phyloP scores from a whole-genome alignment of 495 filamentous ascomycete genomes.

The Haplographium delicatum region DNA sequence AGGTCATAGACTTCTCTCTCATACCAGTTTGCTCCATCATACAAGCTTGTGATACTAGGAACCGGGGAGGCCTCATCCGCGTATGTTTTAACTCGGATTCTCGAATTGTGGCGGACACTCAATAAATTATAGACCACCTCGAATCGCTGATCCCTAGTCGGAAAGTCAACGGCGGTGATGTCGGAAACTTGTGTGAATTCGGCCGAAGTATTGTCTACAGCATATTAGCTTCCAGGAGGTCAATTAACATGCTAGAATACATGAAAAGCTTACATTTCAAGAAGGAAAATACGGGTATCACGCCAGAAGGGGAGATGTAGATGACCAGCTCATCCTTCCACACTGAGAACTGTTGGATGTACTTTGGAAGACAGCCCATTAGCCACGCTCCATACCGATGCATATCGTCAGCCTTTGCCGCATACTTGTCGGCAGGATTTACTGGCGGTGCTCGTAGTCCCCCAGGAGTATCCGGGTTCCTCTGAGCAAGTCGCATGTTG shows the following conservation, averaged over 20 bases:
- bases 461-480: slow-evolving; percentile 19
- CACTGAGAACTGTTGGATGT: slow-evolving; percentile 97
- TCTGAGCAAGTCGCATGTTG: slow-evolving; percentile 52
- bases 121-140: slow-evolving; percentile 98
- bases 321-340: slow-evolving; percentile 99
- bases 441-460: slow-evolving; percentile 58
- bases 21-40: slow-evolving; percentile 97
- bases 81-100: slow-evolving; percentile 98
- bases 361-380: slow-evolving; percentile 93
- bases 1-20: slow-evolving; percentile 97
- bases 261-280: slow-evolving; percentile 59
- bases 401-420: slow-evolving; percentile 72
- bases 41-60: slow-evolving; percentile 78
- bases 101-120: slow-evolving; percentile 89
- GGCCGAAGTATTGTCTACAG: slow-evolving; percentile 69
- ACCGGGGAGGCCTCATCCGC: slow-evolving; percentile 95
- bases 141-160: slow-evolving; percentile 88
- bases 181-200: slow-evolving; percentile 92
- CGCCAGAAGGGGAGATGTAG: slow-evolving; percentile 80
- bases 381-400: slow-evolving; percentile 96
- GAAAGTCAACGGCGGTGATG: slow-evolving; percentile 94
- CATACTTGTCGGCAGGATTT: slow-evolving; percentile 90
- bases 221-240: not conserved
- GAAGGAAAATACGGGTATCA: slow-evolving; percentile 89
- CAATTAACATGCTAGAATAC: not conserved